Base-by-base conservation (phyloP, 345 rosid genomes). In the Bruguiera sexangula region DNA sequence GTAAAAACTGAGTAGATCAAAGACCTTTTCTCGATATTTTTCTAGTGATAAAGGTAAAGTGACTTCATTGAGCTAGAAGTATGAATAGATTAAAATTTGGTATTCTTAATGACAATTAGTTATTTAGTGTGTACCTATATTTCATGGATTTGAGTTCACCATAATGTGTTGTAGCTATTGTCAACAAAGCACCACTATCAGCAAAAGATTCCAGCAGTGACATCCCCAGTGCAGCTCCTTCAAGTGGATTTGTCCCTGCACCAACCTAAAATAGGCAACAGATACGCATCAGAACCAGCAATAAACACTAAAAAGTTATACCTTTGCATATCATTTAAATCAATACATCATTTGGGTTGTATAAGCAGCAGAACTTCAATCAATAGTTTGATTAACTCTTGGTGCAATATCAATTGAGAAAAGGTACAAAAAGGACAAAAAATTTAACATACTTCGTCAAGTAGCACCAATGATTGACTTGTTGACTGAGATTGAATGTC, bases 201-300 rank as follows among this genome's bases (percentile, higher is more conserved):
- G 91, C 97, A 82, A 91, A 94, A 26, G 93, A 86, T 83, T 94
- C 96, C 52, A 94, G 89, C 61, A 94, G 68, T 52, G 98, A 83
- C 93, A 94, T 91, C 69, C 96, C 97, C 63, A 94, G 79, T 54
- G 97, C 97, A 69, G 98, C 96, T 69, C 98, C 97, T 86, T 94
- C 97, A 65, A 94, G 91, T 36, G 98, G 98, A 84, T 94, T 94
- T 67, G 98, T 94, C 70, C 98, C 97, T 24, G 93, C 96, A 76
- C 97, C 96, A 80, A 94, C 93, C 97, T 93, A 76, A 30, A 26
- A 57, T 72, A 60, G 63, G 61, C 56, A 65, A 65, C 68, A 58
- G 39, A 59, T 34, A 64, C 69, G 26, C 19, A 61, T 56, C 50
- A 43, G 50, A 3, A 39, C 48, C 48, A 39, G 16, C 16, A 39